Percentiles rank a stretch among this genome's conserved stretches.
Conservation (phyloP, 2,329 filamentous ascomycete species). For the Pleurostoma richardsiae region DNA sequence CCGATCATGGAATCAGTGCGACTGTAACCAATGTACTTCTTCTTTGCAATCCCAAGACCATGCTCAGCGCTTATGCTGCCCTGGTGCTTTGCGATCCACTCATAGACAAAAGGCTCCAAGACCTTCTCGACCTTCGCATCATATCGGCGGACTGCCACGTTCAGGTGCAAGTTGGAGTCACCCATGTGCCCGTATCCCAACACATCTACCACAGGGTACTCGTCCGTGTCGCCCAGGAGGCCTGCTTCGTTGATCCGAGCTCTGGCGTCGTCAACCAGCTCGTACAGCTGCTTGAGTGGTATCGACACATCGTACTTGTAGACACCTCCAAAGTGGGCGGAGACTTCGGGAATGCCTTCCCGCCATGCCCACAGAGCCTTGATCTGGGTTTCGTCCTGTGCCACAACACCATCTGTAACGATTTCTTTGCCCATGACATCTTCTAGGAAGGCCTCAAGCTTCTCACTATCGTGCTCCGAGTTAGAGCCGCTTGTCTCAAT, state of each 20-base stretch:
- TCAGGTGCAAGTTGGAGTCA: constrained; percentile 91
- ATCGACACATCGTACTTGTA: constrained; percentile 99
- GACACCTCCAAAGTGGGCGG: constrained; percentile 87
- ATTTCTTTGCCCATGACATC: constrained; percentile 85
- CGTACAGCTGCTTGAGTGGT: constrained; percentile 80
- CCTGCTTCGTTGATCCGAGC: constrained; percentile 68
- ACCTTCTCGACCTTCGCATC: constrained; percentile 81
- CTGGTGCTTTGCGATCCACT: constrained; percentile 85
- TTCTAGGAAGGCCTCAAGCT: constrained; percentile 86
- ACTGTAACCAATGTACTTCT: constrained; percentile 91
- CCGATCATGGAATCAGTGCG: constrained; percentile 80
- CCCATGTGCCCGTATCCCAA: constrained; percentile 98
- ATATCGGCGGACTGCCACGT: constrained; percentile 77
- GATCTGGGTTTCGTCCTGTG: constrained; percentile 88
- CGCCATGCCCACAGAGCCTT: constrained; percentile 85
- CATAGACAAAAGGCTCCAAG: constrained; percentile 93
- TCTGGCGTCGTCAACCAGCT: constrained; percentile 79
- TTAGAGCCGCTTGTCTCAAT: constrained; percentile 96
- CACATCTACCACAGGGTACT: constrained; percentile 79
- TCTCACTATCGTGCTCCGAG: constrained; percentile 85
- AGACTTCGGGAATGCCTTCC: constrained; percentile 85
- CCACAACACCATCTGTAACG: constrained; percentile 83
- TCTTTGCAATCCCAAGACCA: constrained; percentile 90
- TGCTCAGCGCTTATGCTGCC: constrained; percentile 98
- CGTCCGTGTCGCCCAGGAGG: constrained; percentile 70